phyloP scores from a whole-genome alignment of 352 stramenopile species.

The Globisporangium cylindrosporum region DNA sequence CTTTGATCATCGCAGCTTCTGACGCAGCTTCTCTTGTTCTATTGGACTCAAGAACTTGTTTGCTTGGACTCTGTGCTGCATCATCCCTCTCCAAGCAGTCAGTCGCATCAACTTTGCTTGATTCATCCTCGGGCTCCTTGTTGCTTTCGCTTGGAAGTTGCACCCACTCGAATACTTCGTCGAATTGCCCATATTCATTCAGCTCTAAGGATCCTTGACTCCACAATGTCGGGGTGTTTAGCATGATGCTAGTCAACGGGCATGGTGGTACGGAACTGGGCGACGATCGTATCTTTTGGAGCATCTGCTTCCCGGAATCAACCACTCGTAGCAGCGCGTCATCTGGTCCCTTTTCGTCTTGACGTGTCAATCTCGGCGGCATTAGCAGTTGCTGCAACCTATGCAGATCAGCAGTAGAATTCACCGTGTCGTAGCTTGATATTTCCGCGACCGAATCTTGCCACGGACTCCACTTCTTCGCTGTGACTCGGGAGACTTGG shows the following conservation, averaged over 20 bases:
- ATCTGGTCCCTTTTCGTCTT: constrained; percentile 6
- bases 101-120: not conserved
- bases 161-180: constrained; percentile 17
- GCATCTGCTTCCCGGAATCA: not conserved
- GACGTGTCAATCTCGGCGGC: not conserved
- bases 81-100: not conserved
- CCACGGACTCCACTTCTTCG: not conserved
- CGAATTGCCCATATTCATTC: constrained; percentile 9
- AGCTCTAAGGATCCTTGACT: constrained; percentile 10
- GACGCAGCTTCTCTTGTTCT: not conserved
- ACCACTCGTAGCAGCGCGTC: constrained; percentile 3
- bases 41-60: not conserved
- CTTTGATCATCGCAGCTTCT: not conserved
- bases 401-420: not conserved
- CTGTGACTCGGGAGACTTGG: not conserved
- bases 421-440: not conserved
- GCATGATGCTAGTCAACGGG: constrained; percentile 24
- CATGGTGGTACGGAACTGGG: not conserved
- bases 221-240: constrained; percentile 35
- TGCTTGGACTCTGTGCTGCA: too few species aligned
- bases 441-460: not conserved
- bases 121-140: not conserved
- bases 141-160: not conserved
- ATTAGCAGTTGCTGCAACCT: constrained; percentile 7
- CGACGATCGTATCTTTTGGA: not conserved